Base-by-base conservation (phyloP, 768 basidiomycete species). In the Terana coerulea region DNA sequence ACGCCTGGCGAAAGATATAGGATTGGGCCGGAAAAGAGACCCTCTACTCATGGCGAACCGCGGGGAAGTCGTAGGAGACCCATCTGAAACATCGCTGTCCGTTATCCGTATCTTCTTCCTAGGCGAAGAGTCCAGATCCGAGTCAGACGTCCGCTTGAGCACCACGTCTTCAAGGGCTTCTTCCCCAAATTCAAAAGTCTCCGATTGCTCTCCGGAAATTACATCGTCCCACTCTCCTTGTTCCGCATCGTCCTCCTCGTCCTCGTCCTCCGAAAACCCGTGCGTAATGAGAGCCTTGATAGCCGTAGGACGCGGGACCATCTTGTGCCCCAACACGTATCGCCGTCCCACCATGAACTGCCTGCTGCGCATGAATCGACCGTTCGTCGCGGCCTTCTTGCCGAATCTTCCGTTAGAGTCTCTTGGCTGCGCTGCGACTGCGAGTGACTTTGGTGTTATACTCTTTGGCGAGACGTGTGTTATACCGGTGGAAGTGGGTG, bases 371-470 rank as follows among this genome's bases (percentile, higher is more conserved):
- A 70, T 61, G 49, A 67, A 72, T 59, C 65, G 71, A 44, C 76
- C 75, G 42, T 76, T 72, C 11, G 74, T 77, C 15, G 68, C 69
- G 30, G 69, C 72, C 63, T 86, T 85, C 69, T 78, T 82, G 30
- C 83, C 83, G 56, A 88, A 87, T 15, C 83, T 74, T 36, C 85
- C 85, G 55, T 86, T 85, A 15, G 67, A 67, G 47, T 80, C 77
- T 51, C 85, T 74, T 2, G 85, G 85, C 59, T 87, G 85, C 10
- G 67, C 64, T 35, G 77, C 71, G 29, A 73, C 66, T 5, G 75
- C 73, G 14, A 75, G 64, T 3, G 75, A 73, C 59, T 75, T 72
- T 26, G 75, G 70, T 49, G 67, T 74, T 17, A 57, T 60, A 1
- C 56, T 6, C 31, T 58, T 50, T 19, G 37, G 29, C 28, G 39